Evolutionary conservation across 1,284 basidiomycete species (phyloP), one percentile per base, ranked within the genome.

Genomic region (Boletus mariae): DNA sequence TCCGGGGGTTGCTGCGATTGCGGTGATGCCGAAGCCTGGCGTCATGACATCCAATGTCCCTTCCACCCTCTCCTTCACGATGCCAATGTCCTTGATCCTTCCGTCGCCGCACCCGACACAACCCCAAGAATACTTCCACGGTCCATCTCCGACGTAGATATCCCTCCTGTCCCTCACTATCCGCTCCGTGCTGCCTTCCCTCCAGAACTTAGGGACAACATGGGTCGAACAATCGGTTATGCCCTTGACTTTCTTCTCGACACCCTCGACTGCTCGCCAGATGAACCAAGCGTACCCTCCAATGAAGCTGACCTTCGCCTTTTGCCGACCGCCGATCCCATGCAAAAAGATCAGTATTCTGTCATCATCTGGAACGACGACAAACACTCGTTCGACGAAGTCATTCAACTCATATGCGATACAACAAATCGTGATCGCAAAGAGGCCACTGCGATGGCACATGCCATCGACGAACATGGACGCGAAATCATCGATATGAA

Each of bases 311-410:
- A 88, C 51, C 77, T 93, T 9, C 80, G 83, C n/a, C 70, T 83
- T 9, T 85, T 90, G 61, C 81, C 84, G 4, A 83, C 87, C 1
- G 81, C 80, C 1, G 87, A 92, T 59, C 85, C 88, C 1, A 80
- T 87, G 78, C 76, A 80, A 71, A 84, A 84, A 59, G 87, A 95
- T 57, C 82, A 90, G 32, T 96, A 87, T 70, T 86, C 90, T 23
- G 81, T 98, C 51, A 77, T 97, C 17, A 73, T 98, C 2, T 98
- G 94, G 94, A 95, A 97, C 70, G 96, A 98, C 72, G 97, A 99
- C 71, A 97, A 94, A 62, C 97, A 98, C 70, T 94, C 92, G 2
- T 92, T 91, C 62, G 87, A 89, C 49, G 93, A 98, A 65, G 87
- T 98, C 52, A 89, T 90, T 52, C 83, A 89, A 58, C 82, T 95